A percentile compares a stretch with the other conserved stretches of the same genome.
phyloP scores from a whole-genome alignment of 1,284 basidiomycete species.

The Malassezia dermatis region DNA sequence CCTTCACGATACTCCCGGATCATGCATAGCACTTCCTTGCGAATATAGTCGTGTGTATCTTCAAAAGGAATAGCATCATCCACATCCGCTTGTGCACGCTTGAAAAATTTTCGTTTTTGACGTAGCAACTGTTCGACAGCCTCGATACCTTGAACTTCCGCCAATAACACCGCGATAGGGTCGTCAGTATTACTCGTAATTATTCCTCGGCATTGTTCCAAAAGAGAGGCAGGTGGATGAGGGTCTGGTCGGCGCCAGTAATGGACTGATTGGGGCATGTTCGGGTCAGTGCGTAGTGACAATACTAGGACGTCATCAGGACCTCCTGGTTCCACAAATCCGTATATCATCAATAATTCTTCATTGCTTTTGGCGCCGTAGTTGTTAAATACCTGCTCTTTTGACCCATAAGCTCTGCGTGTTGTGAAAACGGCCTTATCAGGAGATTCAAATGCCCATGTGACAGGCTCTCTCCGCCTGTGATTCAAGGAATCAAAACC shows the following conservation, averaged over 20 bases:
- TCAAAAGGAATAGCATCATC: constrained; percentile 3
- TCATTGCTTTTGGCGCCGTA: constrained; percentile 46
- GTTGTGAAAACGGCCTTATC: neutral
- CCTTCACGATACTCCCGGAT: constrained; percentile 18
- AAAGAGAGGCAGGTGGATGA: constrained; percentile 14
- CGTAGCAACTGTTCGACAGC: constrained; percentile 5
- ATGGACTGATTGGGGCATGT: neutral
- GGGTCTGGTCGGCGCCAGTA: constrained; percentile 2
- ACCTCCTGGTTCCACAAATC: constrained; percentile 23
- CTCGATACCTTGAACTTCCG: constrained; percentile 1
- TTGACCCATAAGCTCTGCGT: neutral
- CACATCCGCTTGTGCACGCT: neutral
- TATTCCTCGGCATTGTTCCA: constrained; percentile 1
- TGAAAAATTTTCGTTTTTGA: neutral
- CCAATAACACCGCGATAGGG: neutral
- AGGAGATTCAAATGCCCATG: constrained; percentile 21
- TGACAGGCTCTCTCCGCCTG: constrained; percentile 26
- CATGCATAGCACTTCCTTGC: neutral
- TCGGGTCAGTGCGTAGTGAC: constrained; percentile 7
- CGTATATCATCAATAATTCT: constrained; percentile 35
- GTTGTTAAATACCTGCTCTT: constrained; percentile 37
- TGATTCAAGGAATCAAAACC: constrained; percentile 41
- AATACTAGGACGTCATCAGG: constrained; percentile 33
- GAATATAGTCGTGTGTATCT: neutral
- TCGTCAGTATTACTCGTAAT: neutral